Base-by-base conservation (phyloP, 2,329 filamentous ascomycete species). In the Venturia pyrina region DNA sequence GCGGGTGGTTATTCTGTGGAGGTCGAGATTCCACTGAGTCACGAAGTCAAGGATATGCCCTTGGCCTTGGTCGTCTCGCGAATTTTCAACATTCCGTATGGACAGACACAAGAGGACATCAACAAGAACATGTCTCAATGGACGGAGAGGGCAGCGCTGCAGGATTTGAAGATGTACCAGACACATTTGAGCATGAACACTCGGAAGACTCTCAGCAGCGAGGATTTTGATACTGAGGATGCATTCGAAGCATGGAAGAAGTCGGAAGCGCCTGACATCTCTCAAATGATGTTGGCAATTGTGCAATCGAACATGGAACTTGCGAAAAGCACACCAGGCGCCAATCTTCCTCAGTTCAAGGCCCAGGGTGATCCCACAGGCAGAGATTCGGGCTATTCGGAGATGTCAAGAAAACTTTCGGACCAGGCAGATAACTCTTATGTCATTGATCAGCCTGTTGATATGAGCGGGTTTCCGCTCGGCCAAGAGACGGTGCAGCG, bases 31-130 rank as follows among this genome's bases (percentile, higher is more conserved):
- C 92, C 93, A 13, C 80, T 96, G 66, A 95, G 87, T 73, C 91
- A 96, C 76, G 91, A 97, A 76, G 89, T 98, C 73, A 96, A 95
- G 77, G 95, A 99, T 74, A 99, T 99, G 95, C 88, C 88, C 46
- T 84, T 97, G 78, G 95, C 96, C 37, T 89, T 95, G 74, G 85
- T 89, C 44, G 93, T 99, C 34, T 90, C 89, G 63, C 88, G 84
- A 71, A 90, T 97, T 69, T 99, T 98, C 77, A 89, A 89, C 57
- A 82, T 93, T 67, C 87, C 87, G 56, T 86, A 89, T 69, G 86
- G 87, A 1, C 87, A 95, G 70, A 88, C 93, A 6, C 95, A 99
- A 78, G 84, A 85, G 56, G 93, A 97, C 72, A 90, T 99, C 73
- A 89, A 96, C 75, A 84, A 87, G 62, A 86, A 96, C 76, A 89